Base-by-base conservation (phyloP, 495 filamentous ascomycete species). In the Sporormia fimetaria region DNA sequence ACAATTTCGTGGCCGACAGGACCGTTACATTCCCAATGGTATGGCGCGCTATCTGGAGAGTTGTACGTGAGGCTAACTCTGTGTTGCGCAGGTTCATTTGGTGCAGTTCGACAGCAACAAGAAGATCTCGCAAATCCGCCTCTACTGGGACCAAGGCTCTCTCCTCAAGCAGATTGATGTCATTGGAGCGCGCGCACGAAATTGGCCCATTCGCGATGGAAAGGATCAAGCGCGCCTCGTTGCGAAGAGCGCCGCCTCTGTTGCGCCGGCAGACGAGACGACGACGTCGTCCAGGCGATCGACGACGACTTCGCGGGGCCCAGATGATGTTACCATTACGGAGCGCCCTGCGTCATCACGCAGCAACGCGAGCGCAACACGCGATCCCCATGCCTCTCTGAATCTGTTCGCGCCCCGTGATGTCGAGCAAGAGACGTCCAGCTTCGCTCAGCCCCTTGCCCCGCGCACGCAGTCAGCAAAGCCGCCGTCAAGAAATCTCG, bases 111-210 rank as follows among this genome's bases (percentile, higher is more conserved):
- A 92, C 55, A 47, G 62, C 27, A 55, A 80, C 27, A 70, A 77
- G 47, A 80, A 84, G 58, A 94, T 98, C 60, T 62, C 71, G 47
- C 81, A 84, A 54, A 79, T 94, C 50, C 80, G 87, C 38, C 75
- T 87, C 43, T 81, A 80, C 60, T 98, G 90, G 90, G 90, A 98
- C 58, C 92, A 96, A 62, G 87, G 76, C 18, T 84, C 84, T 37
- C 72, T 96, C 6, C 70, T 98, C 44, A 96, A 90, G 63, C 80
- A 88, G 57, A 74, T 95, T 37, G 87, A 94, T 51, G 78, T 94
- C 21, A 96, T 98, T 62, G 90, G 90, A 41, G 74, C 75, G 50
- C 78, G 82, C 18, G 83, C 81, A 31, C 81, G 78, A 54, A 84
- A 81, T 56, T 98, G 90, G 90, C 90, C 90, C 14, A 88, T 98